Conservation (phyloP, 352 stramenopile genomes). For the Globisporangium spinosum region DNA sequence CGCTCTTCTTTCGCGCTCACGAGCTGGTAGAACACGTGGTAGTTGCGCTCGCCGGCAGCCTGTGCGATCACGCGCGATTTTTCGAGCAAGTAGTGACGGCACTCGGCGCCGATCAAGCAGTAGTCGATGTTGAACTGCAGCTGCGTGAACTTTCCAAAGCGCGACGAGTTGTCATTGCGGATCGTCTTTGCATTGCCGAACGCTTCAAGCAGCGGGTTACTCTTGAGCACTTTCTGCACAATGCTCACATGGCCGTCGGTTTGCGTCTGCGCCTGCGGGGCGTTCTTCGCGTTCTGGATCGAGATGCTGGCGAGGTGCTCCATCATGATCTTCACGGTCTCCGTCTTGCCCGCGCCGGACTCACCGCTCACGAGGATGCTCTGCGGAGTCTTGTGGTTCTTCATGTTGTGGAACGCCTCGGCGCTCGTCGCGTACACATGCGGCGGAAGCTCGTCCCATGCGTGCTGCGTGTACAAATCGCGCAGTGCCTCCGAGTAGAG, state of each 20-base stretch:
- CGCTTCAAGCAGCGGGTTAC: constrained; percentile 87
- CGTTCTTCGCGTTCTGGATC: constrained; percentile 51
- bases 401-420: constrained; percentile 82
- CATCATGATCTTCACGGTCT: constrained; percentile 97
- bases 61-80: constrained; percentile 94
- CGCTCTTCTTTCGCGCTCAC: constrained; percentile 54
- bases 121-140: constrained; percentile 90
- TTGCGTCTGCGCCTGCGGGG: constrained; percentile 56
- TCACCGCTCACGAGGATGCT: constrained; percentile 87
- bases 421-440: constrained; percentile 90
- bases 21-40: constrained; percentile 98
- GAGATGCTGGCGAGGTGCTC: constrained; percentile 90
- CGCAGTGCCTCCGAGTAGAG: constrained; percentile 82
- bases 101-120: constrained; percentile 86
- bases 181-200: constrained; percentile 92
- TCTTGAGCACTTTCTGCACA: constrained; percentile 88
- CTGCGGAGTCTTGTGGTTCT: constrained; percentile 63
- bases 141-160: constrained; percentile 94
- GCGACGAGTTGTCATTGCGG: constrained; percentile 94
- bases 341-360: constrained; percentile 89
- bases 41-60: constrained; percentile 92
- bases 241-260: constrained; percentile 72
- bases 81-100: constrained; percentile 95
- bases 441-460: constrained; percentile 70
- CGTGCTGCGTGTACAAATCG: constrained; percentile 62